Evolutionary conservation across 2,329 filamentous ascomycete species (phyloP).

Genomic region (Penicillium glabrum): DNA sequence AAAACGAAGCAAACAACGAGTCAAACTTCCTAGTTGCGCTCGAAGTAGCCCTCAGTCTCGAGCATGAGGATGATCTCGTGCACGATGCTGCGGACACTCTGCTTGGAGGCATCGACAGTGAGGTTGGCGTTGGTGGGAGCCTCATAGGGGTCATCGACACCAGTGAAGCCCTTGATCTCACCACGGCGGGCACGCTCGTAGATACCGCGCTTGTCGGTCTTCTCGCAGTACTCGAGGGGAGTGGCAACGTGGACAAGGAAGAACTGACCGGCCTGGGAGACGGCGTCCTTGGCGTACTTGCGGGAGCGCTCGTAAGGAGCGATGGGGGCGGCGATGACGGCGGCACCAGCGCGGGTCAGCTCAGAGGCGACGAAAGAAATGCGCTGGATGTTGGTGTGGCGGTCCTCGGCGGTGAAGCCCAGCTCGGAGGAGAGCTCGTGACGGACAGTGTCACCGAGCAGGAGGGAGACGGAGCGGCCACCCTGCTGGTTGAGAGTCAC

Average conservation of each 20-base stretch:
- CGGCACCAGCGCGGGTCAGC: constrained; percentile 86
- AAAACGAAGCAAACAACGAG: constrained; percentile 6
- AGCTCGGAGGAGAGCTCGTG: constrained; percentile 91
- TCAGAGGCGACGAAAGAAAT: constrained; percentile 96
- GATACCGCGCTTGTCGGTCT: constrained; percentile 89
- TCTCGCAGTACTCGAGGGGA: constrained; percentile 86
- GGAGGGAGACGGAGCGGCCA: constrained; percentile 87
- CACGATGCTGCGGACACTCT: constrained; percentile 85
- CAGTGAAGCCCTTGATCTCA: constrained; percentile 97
- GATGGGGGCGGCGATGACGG: constrained; percentile 94
- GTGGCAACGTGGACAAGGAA: constrained; percentile 95
- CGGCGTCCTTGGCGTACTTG: constrained; percentile 73
- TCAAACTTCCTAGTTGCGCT: constrained; percentile 49
- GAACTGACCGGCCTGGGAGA: constrained; percentile 83
- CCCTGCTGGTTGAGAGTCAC: constrained; percentile 98
- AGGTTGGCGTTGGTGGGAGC: constrained; percentile 76
- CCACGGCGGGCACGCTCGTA: constrained; percentile 81
- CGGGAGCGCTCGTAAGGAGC: constrained; percentile 84
- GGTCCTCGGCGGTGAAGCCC: constrained; percentile 90
- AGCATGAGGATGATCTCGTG: constrained; percentile 95
- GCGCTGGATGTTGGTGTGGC: constrained; percentile 90
- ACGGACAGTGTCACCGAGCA: constrained; percentile 94
- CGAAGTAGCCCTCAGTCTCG: constrained; percentile 84
- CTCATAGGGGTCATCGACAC: constrained; percentile 97
- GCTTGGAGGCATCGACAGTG: constrained; percentile 80